These are phyloP conservation scores for Paecilomyces fulvus DNA, from an alignment of 2,329 filamentous ascomycete genomes.

Conservation along the genomic window DNA sequence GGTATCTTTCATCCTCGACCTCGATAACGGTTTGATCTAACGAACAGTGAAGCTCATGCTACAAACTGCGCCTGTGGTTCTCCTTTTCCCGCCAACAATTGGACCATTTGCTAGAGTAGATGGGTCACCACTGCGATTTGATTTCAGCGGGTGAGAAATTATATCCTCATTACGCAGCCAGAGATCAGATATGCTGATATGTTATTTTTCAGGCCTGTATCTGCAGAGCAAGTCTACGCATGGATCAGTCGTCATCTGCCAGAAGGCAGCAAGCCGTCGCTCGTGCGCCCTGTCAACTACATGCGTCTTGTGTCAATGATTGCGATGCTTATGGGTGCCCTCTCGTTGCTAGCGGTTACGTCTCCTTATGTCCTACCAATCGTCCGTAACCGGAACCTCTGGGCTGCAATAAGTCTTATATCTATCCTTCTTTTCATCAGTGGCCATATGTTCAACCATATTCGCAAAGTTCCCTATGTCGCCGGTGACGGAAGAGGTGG, in stretches of 20 bases:
- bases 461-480: constrained; percentile 90
- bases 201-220: constrained; percentile 48
- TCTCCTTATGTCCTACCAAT: constrained; percentile 74
- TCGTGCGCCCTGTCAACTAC: constrained; percentile 84
- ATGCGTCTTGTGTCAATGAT: constrained; percentile 60
- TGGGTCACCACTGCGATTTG: constrained; percentile 65
- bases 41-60: constrained; percentile 62
- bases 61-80: constrained; percentile 84
- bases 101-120: constrained; percentile 69
- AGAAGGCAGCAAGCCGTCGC: constrained; percentile 65
- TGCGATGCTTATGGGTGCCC: constrained; percentile 59
- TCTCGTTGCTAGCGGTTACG: constrained; percentile 62
- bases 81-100: constrained; percentile 76
- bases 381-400: constrained; percentile 83
- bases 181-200: neutral
- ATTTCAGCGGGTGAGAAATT: constrained; percentile 69
- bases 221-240: constrained; percentile 66
- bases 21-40: constrained; percentile 1
- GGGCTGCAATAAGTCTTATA: constrained; percentile 84
- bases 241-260: constrained; percentile 76
- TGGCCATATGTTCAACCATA: constrained; percentile 99
- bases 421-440: constrained; percentile 86
- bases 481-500: constrained; percentile 75
- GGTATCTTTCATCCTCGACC: constrained; percentile 43
- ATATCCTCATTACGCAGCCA: neutral